These are phyloP conservation scores for Neurospora sp. DNA, from an alignment of 495 filamentous ascomycete species.

Conservation along the genomic window DNA sequence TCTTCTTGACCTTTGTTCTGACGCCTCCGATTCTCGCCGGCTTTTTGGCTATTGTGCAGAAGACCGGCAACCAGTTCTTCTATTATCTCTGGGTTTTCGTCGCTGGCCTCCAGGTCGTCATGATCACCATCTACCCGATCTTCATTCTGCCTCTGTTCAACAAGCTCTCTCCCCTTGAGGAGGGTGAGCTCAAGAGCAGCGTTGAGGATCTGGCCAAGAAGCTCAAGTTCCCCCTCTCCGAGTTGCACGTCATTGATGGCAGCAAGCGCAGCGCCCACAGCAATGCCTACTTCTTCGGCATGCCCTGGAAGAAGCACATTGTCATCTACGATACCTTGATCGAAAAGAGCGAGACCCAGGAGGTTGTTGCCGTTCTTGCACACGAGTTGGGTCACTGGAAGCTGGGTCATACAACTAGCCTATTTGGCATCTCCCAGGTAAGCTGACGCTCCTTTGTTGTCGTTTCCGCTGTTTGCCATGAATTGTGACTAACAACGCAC, in stretches of 20 bases:
- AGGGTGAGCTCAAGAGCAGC: slow-evolving; percentile 74
- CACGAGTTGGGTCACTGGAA: slow-evolving; percentile 98
- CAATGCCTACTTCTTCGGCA: slow-evolving; percentile 96
- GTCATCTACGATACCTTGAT: slow-evolving; percentile 97
- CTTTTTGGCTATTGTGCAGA: slow-evolving; percentile 83
- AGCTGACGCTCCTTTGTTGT: slow-evolving; percentile 6
- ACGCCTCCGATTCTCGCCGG: slow-evolving; percentile 80
- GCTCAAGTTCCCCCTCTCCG: slow-evolving; percentile 80
- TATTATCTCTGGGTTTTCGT: slow-evolving; percentile 95
- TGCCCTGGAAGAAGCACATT: slow-evolving; percentile 99
- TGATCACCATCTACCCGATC: slow-evolving; percentile 93
- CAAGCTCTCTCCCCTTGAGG: slow-evolving; percentile 86
- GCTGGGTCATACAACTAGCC: slow-evolving; percentile 82
- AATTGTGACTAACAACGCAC: slow-evolving; percentile 17
- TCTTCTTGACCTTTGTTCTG: slow-evolving; percentile 67
- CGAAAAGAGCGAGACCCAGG: slow-evolving; percentile 81
- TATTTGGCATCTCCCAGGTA: slow-evolving; percentile 85
- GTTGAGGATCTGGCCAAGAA: slow-evolving; percentile 78
- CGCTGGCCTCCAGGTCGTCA: slow-evolving; percentile 77
- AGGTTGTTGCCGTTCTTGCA: slow-evolving; percentile 89
- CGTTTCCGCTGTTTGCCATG: background rate
- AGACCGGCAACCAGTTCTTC: slow-evolving; percentile 87
- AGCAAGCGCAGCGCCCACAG: slow-evolving; percentile 95
- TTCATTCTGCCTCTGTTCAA: slow-evolving; percentile 94
- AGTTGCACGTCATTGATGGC: slow-evolving; percentile 92